Percentiles rank a stretch among this genome's conserved stretches.
These are phyloP conservation scores for Lablab purpureus DNA, from an alignment of 306 rosid species.

Conservation along the genomic window DNA sequence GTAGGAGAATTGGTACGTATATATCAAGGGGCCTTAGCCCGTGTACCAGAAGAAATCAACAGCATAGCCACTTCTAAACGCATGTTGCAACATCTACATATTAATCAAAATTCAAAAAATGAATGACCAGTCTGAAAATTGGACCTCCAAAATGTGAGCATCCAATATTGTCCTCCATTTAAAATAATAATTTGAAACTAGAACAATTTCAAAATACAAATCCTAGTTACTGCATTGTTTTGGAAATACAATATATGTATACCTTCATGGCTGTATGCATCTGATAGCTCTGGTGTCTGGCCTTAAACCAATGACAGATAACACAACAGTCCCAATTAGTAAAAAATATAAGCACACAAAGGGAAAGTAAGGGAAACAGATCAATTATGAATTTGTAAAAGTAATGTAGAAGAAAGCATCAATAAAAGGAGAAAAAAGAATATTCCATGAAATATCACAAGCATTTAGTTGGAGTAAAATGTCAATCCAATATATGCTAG, in stretches of 20 bases:
- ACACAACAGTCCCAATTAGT: slow-evolving; percentile 32
- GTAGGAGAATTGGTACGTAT: neutral
- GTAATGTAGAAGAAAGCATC: slow-evolving; percentile 30
- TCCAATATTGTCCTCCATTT: neutral
- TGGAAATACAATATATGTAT: slow-evolving; percentile 24
- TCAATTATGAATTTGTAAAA: neutral
- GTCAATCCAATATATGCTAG: neutral
- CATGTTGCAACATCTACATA: slow-evolving; percentile 9
- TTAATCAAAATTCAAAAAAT: slow-evolving; percentile 17
- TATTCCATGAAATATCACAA: neutral
- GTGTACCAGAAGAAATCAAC: neutral
- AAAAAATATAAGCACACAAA: slow-evolving; percentile 20
- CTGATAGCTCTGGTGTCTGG: slow-evolving; percentile 57
- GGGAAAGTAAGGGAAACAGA: neutral
- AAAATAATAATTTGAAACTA: neutral
- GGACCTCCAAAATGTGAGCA: slow-evolving; percentile 1
- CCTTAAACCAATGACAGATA: slow-evolving; percentile 47
- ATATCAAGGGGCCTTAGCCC: neutral
- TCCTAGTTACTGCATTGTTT: slow-evolving; percentile 12
- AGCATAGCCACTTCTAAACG: neutral
- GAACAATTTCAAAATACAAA: neutral
- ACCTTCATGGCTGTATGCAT: slow-evolving; percentile 59
- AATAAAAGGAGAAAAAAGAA: neutral
- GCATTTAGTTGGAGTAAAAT: slow-evolving; percentile 7
- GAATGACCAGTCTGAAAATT: slow-evolving; percentile 1